phyloP scores from a whole-genome alignment of 495 filamentous ascomycete genomes.

The Umbilicaria muhlenbergii region DNA sequence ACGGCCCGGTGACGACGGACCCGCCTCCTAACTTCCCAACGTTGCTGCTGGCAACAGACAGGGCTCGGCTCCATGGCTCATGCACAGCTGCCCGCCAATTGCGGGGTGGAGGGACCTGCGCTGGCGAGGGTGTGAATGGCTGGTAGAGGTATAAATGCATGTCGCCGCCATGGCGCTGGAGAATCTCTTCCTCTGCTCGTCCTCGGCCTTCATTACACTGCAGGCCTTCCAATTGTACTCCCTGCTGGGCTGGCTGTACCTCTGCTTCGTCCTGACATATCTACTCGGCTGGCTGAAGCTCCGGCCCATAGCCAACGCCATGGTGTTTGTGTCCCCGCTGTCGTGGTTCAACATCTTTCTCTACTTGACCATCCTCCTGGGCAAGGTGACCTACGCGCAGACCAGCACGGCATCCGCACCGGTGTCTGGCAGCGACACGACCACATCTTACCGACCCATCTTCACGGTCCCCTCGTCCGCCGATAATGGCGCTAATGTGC shows the following conservation, averaged over 20 bases:
- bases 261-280: slow-evolving; percentile 2
- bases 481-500: slow-evolving; percentile 37
- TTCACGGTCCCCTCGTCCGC: slow-evolving; percentile 44
- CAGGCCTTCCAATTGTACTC: not conserved
- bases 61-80: too few relatives aligned
- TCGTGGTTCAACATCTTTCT: slow-evolving; percentile 8
- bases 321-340: slow-evolving; percentile 5
- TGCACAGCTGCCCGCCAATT: too few relatives aligned
- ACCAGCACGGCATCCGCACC: not conserved
- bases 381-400: not conserved
- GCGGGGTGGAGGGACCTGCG: too few relatives aligned
- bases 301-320: not conserved
- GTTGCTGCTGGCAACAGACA: too few relatives aligned
- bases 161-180: too few relatives aligned
- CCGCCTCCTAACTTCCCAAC: too few relatives aligned
- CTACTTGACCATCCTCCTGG: slow-evolving; percentile 4
- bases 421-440: slow-evolving; percentile 4
- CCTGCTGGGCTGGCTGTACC: slow-evolving; percentile 3
- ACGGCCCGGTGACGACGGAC: too few relatives aligned
- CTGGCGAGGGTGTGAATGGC: too few relatives aligned
- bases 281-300: slow-evolving; percentile 2
- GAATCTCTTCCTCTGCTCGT: slow-evolving; percentile 2
- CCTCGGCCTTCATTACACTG: not conserved
- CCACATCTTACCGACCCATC: slow-evolving; percentile 13
- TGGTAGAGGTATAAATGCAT: too few relatives aligned